Conservation (phyloP, 2,329 filamentous ascomycete genomes). For the Domatiomyces catenatus region DNA sequence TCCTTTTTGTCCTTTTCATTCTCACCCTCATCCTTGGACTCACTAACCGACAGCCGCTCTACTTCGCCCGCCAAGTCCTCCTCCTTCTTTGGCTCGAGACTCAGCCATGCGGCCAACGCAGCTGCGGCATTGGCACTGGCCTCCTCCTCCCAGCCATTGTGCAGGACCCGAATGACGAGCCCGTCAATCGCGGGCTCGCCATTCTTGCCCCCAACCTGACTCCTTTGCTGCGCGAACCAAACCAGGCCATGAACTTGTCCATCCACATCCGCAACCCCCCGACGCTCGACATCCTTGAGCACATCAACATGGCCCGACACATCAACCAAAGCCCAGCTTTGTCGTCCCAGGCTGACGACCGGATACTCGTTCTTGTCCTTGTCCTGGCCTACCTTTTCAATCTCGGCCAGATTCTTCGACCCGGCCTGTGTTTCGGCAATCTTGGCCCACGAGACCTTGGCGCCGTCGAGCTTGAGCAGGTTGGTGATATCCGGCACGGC, state of each 20-base stretch:
- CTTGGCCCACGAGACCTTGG: not conserved
- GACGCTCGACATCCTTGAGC: not conserved
- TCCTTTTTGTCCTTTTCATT: slow-evolving; percentile 4
- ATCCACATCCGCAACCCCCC: not conserved
- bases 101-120: not conserved
- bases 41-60: not conserved
- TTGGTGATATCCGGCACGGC: slow-evolving; percentile 38
- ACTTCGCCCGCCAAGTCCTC: not conserved
- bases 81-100: not conserved
- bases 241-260: not conserved
- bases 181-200: not conserved
- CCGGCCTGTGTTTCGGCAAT: not conserved
- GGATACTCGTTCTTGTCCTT: slow-evolving; percentile 5
- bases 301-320: not conserved
- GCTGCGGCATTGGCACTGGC: not conserved
- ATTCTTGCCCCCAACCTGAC: not conserved
- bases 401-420: not conserved
- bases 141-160: not conserved
- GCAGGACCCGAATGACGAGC: not conserved
- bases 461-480: not conserved
- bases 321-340: not conserved
- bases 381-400: slow-evolving; percentile 1
- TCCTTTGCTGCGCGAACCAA: not conserved
- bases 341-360: not conserved
- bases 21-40: slow-evolving; percentile 17